A percentile compares a stretch with the other conserved stretches of the same genome.
Conservation (phyloP, 306 rosid genomes). For the apple (Malus domestica) region DNA sequence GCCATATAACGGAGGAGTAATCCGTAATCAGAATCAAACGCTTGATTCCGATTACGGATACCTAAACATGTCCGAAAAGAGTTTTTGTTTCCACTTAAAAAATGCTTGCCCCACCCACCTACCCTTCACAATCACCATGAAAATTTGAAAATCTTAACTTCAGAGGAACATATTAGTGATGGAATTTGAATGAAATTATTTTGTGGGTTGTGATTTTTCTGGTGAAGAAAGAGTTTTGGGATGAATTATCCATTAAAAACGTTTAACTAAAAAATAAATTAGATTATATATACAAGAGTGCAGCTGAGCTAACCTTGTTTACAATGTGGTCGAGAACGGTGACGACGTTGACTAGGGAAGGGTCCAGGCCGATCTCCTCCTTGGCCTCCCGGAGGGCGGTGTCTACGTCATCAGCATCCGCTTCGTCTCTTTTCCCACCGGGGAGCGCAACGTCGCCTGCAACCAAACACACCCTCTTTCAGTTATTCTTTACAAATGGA, state of each 20-base stretch:
- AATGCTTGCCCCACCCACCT: no score
- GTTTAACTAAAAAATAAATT: no score
- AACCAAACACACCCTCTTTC: slow-evolving; percentile 14
- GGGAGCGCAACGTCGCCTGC: slow-evolving; percentile 88
- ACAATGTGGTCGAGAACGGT: slow-evolving; percentile 48
- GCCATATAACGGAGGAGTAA: no score
- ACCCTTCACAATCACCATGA: not conserved
- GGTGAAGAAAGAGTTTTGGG: no score
- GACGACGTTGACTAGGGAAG: slow-evolving; percentile 54
- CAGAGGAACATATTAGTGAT: no score
- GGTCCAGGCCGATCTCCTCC: slow-evolving; percentile 82
- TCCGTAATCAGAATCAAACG: no score
- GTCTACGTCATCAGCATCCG: slow-evolving; percentile 55
- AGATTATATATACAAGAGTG: not conserved
- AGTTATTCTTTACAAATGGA: not conserved
- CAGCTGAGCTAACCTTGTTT: slow-evolving; percentile 3
- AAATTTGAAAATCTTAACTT: not conserved
- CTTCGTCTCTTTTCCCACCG: slow-evolving; percentile 71
- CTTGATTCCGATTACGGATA: no score
- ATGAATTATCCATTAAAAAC: no score
- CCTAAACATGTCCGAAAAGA: not conserved
- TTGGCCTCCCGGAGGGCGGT: slow-evolving; percentile 88
- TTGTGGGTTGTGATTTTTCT: no score
- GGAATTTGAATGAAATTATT: no score
- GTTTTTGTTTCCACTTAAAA: not conserved